Evolutionary conservation across 139 green algal genomes (phyloP), one percentile per base, ranked within the genome.

Genomic region (Chlamydomonas applanata): DNA sequence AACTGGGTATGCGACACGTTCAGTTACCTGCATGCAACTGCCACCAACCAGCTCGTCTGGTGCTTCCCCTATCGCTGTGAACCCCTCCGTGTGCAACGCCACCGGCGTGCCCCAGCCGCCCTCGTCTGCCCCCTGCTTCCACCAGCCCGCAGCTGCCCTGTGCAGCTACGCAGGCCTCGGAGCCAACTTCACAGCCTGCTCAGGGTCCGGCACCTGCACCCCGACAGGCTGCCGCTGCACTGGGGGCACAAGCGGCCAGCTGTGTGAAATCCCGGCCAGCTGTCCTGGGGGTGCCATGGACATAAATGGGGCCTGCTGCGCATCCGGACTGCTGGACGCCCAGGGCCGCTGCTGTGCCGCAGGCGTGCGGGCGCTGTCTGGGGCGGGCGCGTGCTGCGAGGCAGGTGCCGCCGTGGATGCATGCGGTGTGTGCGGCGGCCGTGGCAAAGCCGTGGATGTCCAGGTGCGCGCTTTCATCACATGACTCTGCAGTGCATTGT

Each of bases 371-470:
- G 22, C 73, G 46, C 59, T 88, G 25, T 83, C 89, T 62, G 35
- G 45, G 2, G 11, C 57, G 9, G 82, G 82, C 14, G 24, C n/a
- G 19, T 92, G 87, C 81, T 92, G 87, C 64, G 53, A 57, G 32
- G 76, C 56, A 22, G 76, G 73, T 2, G 35, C 46, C 3, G 40
- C 7, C 40, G 46, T 92, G 54, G 88, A 92, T 60, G 87, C 75
- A 1, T 92, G 88, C 60, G 88, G 88, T 22, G 71, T 74, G 1
- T 92, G 88, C 71, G 72, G 81, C n/a, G 88, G 88, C 40, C 7
- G 7, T 7, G 40, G 40, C 7, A 11, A 19, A 11, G 40, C 40
- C 7, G 40, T 49, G 40, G 40, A 49, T 49, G 40, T 49, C 7
- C 7, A 49, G 40, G 40, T 49, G 40, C 7, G 40, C n/a, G n/a